phyloP scores from a whole-genome alignment of 2,329 filamentous ascomycete species.

The Sclerotiophoma versabilis region DNA sequence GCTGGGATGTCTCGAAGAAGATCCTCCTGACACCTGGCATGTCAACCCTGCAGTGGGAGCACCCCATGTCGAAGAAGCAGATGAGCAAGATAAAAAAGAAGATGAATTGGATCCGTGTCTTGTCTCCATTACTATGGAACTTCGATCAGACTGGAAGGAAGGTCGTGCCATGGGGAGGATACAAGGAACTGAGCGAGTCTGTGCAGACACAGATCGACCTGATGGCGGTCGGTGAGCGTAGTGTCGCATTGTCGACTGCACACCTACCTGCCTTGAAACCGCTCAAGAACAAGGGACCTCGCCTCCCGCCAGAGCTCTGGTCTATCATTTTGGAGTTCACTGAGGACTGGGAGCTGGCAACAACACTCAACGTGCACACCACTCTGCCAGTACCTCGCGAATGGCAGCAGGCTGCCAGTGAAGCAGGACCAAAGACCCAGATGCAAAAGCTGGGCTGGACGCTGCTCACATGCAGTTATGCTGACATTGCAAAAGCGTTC shows the following conservation, averaged over 20 bases:
- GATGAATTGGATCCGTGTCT: conserved; percentile 85
- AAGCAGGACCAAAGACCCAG: conserved; percentile 72
- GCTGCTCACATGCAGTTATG: conserved; percentile 74
- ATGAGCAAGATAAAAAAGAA: conserved; percentile 81
- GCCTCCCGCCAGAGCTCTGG: conserved; percentile 86
- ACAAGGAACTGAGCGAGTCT: conserved; percentile 75
- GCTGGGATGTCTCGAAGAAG: conserved; percentile 87
- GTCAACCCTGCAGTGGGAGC: conserved; percentile 88
- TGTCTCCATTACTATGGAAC: conserved; percentile 83
- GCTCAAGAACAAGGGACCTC: conserved; percentile 48
- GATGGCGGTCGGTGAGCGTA: conserved; percentile 75
- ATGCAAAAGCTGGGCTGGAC: conserved; percentile 85
- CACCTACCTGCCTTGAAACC: conserved; percentile 43
- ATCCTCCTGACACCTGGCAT: conserved; percentile 87
- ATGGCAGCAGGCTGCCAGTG: conserved; percentile 71
- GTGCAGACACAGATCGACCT: conserved; percentile 80
- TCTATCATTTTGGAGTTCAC: conserved; percentile 84
- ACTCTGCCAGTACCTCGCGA: conserved; percentile 74
- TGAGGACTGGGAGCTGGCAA: conserved; percentile 89
- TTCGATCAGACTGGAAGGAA: conserved; percentile 66
- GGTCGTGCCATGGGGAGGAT: conserved; percentile 62
- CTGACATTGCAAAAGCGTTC: conserved; percentile 76
- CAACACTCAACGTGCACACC: conserved; percentile 80
- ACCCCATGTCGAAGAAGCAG: conserved; percentile 87
- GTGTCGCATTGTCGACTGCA: conserved; percentile 51